phyloP scores from a whole-genome alignment of 441 rosid species.

The Brassica hybrid region DNA sequence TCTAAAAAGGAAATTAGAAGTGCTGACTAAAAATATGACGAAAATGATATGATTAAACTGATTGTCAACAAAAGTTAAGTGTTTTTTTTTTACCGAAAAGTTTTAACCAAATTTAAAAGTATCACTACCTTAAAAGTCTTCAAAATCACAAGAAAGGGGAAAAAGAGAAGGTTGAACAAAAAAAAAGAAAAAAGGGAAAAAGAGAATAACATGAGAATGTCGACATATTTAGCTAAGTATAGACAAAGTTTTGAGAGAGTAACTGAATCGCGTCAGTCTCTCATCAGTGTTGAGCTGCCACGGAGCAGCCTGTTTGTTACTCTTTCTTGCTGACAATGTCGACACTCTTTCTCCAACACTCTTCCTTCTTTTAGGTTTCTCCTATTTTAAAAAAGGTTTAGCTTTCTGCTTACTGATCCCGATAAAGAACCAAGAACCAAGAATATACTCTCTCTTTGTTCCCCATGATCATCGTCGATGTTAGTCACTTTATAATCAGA shows the following conservation, averaged over 20 bases:
- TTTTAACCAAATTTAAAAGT: neutral
- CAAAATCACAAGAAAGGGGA: neutral
- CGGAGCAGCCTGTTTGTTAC: constrained; percentile 1
- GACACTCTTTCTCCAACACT: constrained; percentile 39
- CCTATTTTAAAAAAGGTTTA: neutral
- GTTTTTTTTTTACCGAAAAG: no score
- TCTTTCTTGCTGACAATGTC: constrained; percentile 28
- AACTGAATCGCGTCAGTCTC: neutral
- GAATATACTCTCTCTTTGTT: constrained; percentile 8
- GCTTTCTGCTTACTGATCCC: constrained; percentile 33
- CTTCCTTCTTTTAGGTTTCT: constrained; percentile 12
- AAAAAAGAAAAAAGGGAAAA: neutral
- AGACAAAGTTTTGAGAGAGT: constrained; percentile 25
- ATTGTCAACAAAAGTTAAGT: no score
- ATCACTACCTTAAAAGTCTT: neutral
- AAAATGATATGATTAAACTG: no score
- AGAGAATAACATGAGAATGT: constrained; percentile 25
- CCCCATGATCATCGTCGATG: constrained; percentile 38
- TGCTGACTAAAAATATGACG: no score
- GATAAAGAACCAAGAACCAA: constrained; percentile 6
- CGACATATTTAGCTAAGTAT: constrained; percentile 24
- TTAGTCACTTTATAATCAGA: neutral
- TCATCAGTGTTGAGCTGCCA: constrained; percentile 9
- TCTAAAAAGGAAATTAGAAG: no score
- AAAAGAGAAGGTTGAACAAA: neutral